Percentiles rank a stretch among this genome's conserved stretches.
These are phyloP conservation scores for Mangifera indica DNA, from an alignment of 345 rosid genomes.

Conservation along the genomic window DNA sequence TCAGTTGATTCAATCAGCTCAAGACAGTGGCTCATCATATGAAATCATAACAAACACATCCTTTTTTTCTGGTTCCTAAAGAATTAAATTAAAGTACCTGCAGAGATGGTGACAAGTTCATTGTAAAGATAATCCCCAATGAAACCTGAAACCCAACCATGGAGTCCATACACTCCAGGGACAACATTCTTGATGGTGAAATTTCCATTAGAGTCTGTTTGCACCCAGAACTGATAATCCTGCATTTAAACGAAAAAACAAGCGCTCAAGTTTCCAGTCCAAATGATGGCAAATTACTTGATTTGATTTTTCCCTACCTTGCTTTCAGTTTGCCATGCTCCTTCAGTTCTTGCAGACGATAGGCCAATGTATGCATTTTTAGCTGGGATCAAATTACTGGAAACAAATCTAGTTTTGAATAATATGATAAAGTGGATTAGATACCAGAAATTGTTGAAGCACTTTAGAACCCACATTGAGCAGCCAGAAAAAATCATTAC, in stretches of 20 bases:
- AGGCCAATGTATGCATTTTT: slow-evolving; percentile 34
- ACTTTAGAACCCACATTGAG: not conserved
- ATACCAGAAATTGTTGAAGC: not conserved
- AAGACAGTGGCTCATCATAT: not conserved
- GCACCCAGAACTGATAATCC: slow-evolving; percentile 43
- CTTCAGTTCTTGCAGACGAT: slow-evolving; percentile 32
- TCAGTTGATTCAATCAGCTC: not conserved
- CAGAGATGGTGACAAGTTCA: slow-evolving; percentile 19
- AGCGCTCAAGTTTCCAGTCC: not conserved
- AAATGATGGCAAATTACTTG: not conserved
- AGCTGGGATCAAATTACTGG: slow-evolving; percentile 36
- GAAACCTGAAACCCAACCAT: slow-evolving; percentile 46
- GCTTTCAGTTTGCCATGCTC: slow-evolving; percentile 43
- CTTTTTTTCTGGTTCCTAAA: not conserved
- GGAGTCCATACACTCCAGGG: slow-evolving; percentile 37
- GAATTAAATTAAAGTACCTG: slow-evolving; percentile 20
- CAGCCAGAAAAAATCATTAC: not conserved
- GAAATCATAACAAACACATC: not conserved
- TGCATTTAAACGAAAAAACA: not conserved
- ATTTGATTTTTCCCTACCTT: slow-evolving; percentile 19
- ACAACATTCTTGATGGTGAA: slow-evolving; percentile 33
- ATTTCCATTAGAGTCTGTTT: slow-evolving; percentile 38
- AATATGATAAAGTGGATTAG: not conserved
- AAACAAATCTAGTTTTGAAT: slow-evolving; percentile 27
- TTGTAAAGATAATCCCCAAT: slow-evolving; percentile 36